Base-by-base conservation (phyloP, 2,329 filamentous ascomycete genomes). In the Aspergillus transmontanensis region DNA sequence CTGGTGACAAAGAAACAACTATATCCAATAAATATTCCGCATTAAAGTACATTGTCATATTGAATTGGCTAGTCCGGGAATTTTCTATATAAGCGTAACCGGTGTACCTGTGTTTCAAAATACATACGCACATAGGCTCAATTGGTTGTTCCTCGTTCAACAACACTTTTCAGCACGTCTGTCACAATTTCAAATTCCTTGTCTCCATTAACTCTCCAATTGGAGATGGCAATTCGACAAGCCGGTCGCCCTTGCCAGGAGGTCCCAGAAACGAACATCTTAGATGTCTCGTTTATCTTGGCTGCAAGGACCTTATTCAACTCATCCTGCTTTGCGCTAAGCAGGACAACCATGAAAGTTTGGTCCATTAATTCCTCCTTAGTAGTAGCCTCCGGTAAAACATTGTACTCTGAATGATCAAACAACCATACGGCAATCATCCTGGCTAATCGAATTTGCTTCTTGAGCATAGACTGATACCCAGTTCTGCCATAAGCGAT, bases 241-340 rank as follows among this genome's bases (percentile, higher is more conserved):
- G 94, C 94, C 61, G 89, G 86, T 61, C 82, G 80, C 0, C 90
- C 91, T 48, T 87, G 82, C 93, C 93, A 97, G 53, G 79, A 83
- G 14, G 92, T 96, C 0, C 91, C 91, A 64, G 91, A 93, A 6
- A 96, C 90, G 72, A 94, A 97, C 71, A 97, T 90, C 72, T 86
- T 87, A 46, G 88, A 85, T 1, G 86, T 89, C 5, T 78, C 84
- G 73, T 97, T 97, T 70, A 97, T 93, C 59, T 80, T 86, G 10
- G 84, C 80, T 0, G 90, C 89, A n/a, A 97, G 79, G 45, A 81
- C 79, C 1, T 81, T 75, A 70, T 97, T 97, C 30, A 92, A 68
- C 0, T 60, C 72, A 9, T 85, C 80, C 58, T 93, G 83, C 63
- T 83, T 89, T 2, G 93, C 92, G 34, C 89, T 84, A 78, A 97